Evolutionary conservation across 2,329 filamentous ascomycete genomes (phyloP).

Genomic region (Aspergillus quadricinctus): DNA sequence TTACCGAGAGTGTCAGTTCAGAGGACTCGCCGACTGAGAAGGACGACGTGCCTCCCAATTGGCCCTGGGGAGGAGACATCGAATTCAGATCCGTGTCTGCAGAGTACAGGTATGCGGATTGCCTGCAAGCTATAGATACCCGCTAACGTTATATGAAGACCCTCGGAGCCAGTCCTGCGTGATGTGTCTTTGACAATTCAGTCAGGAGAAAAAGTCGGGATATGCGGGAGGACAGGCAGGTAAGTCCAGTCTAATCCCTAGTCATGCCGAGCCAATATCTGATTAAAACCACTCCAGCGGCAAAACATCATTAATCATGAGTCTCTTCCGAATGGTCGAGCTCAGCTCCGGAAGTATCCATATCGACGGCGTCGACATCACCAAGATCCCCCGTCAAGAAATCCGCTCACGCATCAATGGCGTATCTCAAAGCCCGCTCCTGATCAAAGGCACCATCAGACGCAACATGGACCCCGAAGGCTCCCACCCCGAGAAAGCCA

Average conservation of each 20-base stretch:
- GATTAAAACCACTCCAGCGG: constrained; percentile 26
- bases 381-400: constrained; percentile 33
- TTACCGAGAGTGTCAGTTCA: constrained; percentile 41
- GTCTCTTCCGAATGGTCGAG: constrained; percentile 42
- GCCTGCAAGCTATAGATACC: not conserved
- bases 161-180: constrained; percentile 38
- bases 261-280: constrained; percentile 1
- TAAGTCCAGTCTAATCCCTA: constrained; percentile 9
- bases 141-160: constrained; percentile 15
- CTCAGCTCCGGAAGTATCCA: constrained; percentile 36
- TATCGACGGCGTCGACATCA: constrained; percentile 42
- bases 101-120: constrained; percentile 35
- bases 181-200: constrained; percentile 45
- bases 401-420: constrained; percentile 40
- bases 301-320: constrained; percentile 41
- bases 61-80: constrained; percentile 43
- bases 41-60: constrained; percentile 34
- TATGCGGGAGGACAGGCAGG: constrained; percentile 40
- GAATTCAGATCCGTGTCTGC: constrained; percentile 44
- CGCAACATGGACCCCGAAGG: constrained; percentile 39
- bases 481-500: constrained; percentile 26
- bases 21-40: constrained; percentile 44
- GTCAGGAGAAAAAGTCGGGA: constrained; percentile 38
- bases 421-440: constrained; percentile 42
- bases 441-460: constrained; percentile 39